Conservation (phyloP, 805 yeast species). For the Nadsonia fulvescens region DNA sequence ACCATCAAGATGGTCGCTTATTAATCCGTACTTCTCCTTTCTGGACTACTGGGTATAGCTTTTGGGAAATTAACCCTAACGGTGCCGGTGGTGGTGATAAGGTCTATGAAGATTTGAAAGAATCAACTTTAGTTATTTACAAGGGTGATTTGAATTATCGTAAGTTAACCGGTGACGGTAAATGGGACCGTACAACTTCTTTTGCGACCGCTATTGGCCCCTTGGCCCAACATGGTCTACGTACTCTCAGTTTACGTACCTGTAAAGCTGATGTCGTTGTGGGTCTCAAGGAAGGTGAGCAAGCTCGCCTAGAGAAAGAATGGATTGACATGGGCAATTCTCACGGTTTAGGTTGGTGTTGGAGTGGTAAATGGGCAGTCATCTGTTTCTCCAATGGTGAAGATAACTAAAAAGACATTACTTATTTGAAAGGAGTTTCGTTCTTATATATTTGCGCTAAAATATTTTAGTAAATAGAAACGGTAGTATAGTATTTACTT, state of each 20-base stretch:
- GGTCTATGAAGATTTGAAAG: constrained; percentile 38
- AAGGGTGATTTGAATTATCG: constrained; percentile 96
- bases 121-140: constrained; percentile 52
- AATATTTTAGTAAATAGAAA: too few relatives aligned
- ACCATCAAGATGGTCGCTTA: constrained; percentile 29
- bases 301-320: constrained; percentile 41
- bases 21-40: constrained; percentile 43
- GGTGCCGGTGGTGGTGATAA: constrained; percentile 41
- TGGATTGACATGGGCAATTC: constrained; percentile 46
- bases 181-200: constrained; percentile 71
- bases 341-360: constrained; percentile 60
- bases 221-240: constrained; percentile 44
- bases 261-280: constrained; percentile 93
- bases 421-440: too few relatives aligned
- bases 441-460: too few relatives aligned
- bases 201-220: constrained; percentile 53
- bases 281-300: constrained; percentile 54
- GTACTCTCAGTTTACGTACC: constrained; percentile 65
- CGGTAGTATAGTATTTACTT: too few relatives aligned
- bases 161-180: constrained; percentile 78
- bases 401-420: constrained; percentile 3
- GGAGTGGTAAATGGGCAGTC: constrained; percentile 90
- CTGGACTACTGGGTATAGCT: constrained; percentile 74
- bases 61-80: constrained; percentile 42
- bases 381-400: constrained; percentile 37